Evolutionary conservation across 2,329 filamentous ascomycete species (phyloP), one percentile per base, ranked within the genome.

Genomic region (Fusarium staphyleae): DNA sequence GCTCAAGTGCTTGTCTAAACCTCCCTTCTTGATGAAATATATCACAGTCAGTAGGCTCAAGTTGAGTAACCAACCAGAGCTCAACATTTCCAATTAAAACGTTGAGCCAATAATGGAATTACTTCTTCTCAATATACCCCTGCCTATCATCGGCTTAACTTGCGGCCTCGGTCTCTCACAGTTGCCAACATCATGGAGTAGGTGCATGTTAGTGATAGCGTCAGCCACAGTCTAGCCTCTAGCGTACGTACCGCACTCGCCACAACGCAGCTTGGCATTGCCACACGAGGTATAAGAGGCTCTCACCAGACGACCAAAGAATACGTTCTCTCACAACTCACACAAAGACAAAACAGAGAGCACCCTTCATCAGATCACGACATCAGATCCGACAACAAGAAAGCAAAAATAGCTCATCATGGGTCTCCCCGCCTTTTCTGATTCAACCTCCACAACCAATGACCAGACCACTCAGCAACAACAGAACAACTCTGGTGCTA

Each of bases 341-440:
- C 34, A 30, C 39, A 34, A 34, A 37, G 11, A 32, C 39, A 32
- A n/a, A 32, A 13, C 19, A 22, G 6, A 6, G 6, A 22, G 19
- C 19, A 22, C 19, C 19, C 6, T 22, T 22, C 19, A 22, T 22
- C 19, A 22, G 4, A 22, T 22, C 6, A 22, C 19, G 6, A 22
- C 6, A 22, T 6, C 19, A 22, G 4, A 22, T 6, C n/a, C n/a
- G n/a, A 22, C 19, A 22, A 22, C 19, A 22, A 22, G 19, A 22
- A 22, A 22, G 6, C 19, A 22, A 22, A 22, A 22, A 22, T 6
- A 22, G 19, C 19, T 22, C 52, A 67, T 5, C 39, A 73, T 72
- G 71, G 69, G 69, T 30, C 68, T 66, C 13, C 70, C 67, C 3
- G 53, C 63, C 14, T 67, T 55, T 43, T 57, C 54, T 41, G 54